Base-by-base conservation (phyloP, 2,329 filamentous ascomycete genomes). In the Epichloe festucae region DNA sequence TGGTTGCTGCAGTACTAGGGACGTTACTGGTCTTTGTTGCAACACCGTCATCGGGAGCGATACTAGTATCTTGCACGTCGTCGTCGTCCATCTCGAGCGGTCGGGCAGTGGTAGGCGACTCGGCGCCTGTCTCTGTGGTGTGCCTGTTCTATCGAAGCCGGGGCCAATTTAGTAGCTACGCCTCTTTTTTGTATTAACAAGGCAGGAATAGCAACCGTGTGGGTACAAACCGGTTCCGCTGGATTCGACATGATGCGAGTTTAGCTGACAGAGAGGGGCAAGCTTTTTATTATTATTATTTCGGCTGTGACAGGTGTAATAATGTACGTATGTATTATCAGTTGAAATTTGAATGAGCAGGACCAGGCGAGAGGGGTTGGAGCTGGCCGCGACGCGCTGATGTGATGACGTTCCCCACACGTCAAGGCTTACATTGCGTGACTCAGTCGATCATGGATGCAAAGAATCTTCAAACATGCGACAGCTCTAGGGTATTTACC, bases 81-180 rank as follows among this genome's bases (percentile, higher is more conserved):
- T 86, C 82, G 70, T 87, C 83, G 62, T 85, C 81, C 71, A 84
- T 76, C 55, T 84, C 81, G 62, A 84, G 73, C 7, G 81, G 81
- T 59, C 74, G 71, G 50, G 75, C 81, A 44, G 81, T 85, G 11
- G 81, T 84, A 10, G 81, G 81, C 46, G 81, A 84, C 67, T 85
- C 81, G 39, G 81, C 76, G 54, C 65, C 74, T 50, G 65, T 64
- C 51, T 68, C 67, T 34, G 63, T 61, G 38, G 67, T 63, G 40
- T 63, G 61, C 59, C 78, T 79, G 59, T 62, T 68, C 71, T 77
- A 56, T 14, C 48, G 45, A n/a, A 45, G 50, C 49, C 55, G 51
- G 41, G 46, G 34, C 34, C 43, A 49, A 51, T 56, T 65, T 55
- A 64, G 64, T 55, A 64, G 62, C 43, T 48, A 54, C 55, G 58